phyloP scores from a whole-genome alignment of 331 rosid genomes.

The Malus hybrid region DNA sequence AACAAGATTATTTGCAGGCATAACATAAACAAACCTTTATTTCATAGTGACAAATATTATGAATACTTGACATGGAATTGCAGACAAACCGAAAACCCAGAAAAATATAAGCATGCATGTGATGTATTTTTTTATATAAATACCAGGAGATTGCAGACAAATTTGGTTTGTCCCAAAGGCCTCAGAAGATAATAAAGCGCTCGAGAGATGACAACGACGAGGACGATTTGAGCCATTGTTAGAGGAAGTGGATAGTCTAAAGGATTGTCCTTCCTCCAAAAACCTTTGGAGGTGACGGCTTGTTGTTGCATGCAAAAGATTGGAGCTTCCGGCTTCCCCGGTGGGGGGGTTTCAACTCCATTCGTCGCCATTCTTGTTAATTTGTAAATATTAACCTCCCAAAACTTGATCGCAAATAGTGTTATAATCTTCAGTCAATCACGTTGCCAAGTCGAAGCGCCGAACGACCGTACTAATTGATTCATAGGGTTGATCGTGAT shows the following conservation, averaged over 20 bases:
- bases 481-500: neutral
- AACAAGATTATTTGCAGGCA: no score
- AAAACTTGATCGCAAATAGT: neutral
- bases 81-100: no score
- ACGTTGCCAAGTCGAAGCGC: neutral
- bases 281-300: slow-evolving; percentile 10
- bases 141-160: slow-evolving; percentile 42
- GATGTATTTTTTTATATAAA: neutral
- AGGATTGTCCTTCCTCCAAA: slow-evolving; percentile 33
- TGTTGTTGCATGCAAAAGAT: neutral
- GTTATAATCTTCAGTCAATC: neutral
- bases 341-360: neutral
- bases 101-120: neutral
- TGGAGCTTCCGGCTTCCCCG: neutral
- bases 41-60: no score
- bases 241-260: slow-evolving; percentile 19
- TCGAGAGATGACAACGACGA: neutral
- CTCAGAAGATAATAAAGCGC: slow-evolving; percentile 22
- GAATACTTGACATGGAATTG: neutral
- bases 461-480: neutral
- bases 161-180: slow-evolving; percentile 46
- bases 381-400: neutral
- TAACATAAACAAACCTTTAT: no score
- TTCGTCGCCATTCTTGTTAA: neutral
- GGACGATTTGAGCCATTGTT: slow-evolving; percentile 22